Percentiles rank a stretch among this genome's conserved stretches.
Conservation (phyloP, 495 filamentous ascomycete genomes). For the Halenospora varia region DNA sequence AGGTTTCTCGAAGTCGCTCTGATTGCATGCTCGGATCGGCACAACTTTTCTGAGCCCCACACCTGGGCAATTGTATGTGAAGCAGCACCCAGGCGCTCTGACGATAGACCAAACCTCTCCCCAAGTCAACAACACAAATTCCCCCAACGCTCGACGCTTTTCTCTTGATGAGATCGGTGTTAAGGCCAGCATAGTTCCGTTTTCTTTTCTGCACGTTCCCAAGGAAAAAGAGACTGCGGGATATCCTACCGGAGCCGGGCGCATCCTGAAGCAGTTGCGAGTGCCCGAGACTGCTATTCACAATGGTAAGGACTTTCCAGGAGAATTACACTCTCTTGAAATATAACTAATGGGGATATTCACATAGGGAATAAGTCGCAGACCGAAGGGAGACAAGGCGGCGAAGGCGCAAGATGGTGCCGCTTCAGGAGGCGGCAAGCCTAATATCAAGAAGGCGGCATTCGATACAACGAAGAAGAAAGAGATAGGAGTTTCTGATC, state of each 20-base stretch:
- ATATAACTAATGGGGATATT: not conserved
- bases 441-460: slow-evolving; percentile 86
- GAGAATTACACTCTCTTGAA: not conserved
- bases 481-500: slow-evolving; percentile 96
- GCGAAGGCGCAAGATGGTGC: slow-evolving; percentile 61
- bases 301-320: slow-evolving; percentile 14
- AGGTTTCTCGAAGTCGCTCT: no score
- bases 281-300: slow-evolving; percentile 2
- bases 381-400: slow-evolving; percentile 50
- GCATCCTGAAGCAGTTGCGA: slow-evolving; percentile 8
- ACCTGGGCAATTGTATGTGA: no score
- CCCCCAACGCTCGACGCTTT: not conserved
- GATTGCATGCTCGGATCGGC: no score
- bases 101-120: not conserved
- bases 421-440: slow-evolving; percentile 44
- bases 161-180: slow-evolving; percentile 18
- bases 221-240: not conserved
- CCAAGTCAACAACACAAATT: slow-evolving; percentile 4
- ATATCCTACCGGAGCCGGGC: not conserved
- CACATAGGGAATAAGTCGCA: slow-evolving; percentile 49
- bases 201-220: not conserved
- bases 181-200: not conserved
- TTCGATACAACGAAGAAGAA: slow-evolving; percentile 98
- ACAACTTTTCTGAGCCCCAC: no score
- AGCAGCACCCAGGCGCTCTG: not conserved